Conservation (phyloP, 1,284 basidiomycete species). For the Amylostereum areolatum region DNA sequence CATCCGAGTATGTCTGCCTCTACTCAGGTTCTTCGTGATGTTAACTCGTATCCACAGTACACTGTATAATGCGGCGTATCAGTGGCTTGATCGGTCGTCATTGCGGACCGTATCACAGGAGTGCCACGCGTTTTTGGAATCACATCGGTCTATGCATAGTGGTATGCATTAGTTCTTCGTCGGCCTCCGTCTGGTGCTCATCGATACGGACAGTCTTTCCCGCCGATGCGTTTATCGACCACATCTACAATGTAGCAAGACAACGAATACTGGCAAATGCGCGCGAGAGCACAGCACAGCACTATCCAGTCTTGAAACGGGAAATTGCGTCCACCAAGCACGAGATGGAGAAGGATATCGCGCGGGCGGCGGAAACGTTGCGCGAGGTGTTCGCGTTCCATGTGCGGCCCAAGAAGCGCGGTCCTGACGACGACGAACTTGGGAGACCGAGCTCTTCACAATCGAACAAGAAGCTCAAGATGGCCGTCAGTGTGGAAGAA, state of each 20-base stretch:
- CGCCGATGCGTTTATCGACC: slow-evolving; percentile 8
- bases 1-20: slow-evolving; percentile 5
- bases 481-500: neutral
- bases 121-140: slow-evolving; percentile 7
- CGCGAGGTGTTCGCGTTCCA: slow-evolving; percentile 11
- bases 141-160: slow-evolving; percentile 4
- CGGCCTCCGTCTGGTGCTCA: neutral
- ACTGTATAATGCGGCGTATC: slow-evolving; percentile 7
- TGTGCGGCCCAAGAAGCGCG: slow-evolving; percentile 11
- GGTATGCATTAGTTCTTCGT: neutral
- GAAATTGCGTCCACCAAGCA: slow-evolving; percentile 9
- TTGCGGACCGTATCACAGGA: slow-evolving; percentile 7
- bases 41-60: slow-evolving; percentile 1
- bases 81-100: slow-evolving; percentile 9
- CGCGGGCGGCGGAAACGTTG: slow-evolving; percentile 7
- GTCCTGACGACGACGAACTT: slow-evolving; percentile 11
- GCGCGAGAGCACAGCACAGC: slow-evolving; percentile 3
- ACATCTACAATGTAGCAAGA: slow-evolving; percentile 12
- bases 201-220: slow-evolving; percentile 11
- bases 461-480: neutral
- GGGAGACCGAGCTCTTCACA: neutral
- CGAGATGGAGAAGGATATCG: slow-evolving; percentile 9
- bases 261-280: slow-evolving; percentile 8
- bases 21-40: neutral
- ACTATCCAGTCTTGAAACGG: slow-evolving; percentile 10